Evolutionary conservation across 2,329 filamentous ascomycete species (phyloP), one percentile per base, ranked within the genome.

Genomic region (Xylaria sp.): DNA sequence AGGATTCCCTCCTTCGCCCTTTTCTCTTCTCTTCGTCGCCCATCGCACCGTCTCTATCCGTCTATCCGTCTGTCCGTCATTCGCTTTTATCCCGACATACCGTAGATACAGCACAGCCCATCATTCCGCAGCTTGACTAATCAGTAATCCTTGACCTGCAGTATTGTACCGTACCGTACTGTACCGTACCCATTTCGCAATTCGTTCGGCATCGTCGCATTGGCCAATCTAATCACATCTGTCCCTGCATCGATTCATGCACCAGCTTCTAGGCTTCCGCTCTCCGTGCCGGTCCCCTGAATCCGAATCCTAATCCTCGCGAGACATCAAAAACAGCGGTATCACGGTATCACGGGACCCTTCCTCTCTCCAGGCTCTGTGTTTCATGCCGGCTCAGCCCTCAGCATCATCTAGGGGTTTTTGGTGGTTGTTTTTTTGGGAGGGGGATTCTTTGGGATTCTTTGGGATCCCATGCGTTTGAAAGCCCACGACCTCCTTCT

Each of bases 341-440:
- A 27, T 37, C n/a, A 11, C 37, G 7, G n/a, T 21, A 53, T 43
- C 49, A 53, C 49, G 49, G 43, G 15, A 33, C 25, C 13, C n/a
- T 17, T 59, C 49, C 49, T 43, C 37, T 49, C 27, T 21, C 15
- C 25, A 15, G 17, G 49, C 41, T 53, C 41, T 35, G 41, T 53
- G 31, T 23, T 53, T 41, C 23, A 41, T 52, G 37, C 49, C 35
- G 33, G 29, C 31, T 7, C 54, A 51, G 49, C 44, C 46, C 52
- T 7, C 38, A 37, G 47, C 55, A 27, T 51, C 37, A 13, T n/a
- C n/a, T n/a, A n/a, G n/a, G n/a, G n/a, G n/a, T n/a, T n/a, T n/a
- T n/a, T n/a, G n/a, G n/a, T n/a, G n/a, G n/a, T n/a, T n/a, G n/a
- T n/a, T n/a, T n/a, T n/a, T n/a, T n/a, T n/a, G n/a, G n/a, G n/a